A percentile compares a stretch with the other conserved stretches of the same genome.
phyloP scores from a whole-genome alignment of 129 eudicot species.

The Daucus carota region DNA sequence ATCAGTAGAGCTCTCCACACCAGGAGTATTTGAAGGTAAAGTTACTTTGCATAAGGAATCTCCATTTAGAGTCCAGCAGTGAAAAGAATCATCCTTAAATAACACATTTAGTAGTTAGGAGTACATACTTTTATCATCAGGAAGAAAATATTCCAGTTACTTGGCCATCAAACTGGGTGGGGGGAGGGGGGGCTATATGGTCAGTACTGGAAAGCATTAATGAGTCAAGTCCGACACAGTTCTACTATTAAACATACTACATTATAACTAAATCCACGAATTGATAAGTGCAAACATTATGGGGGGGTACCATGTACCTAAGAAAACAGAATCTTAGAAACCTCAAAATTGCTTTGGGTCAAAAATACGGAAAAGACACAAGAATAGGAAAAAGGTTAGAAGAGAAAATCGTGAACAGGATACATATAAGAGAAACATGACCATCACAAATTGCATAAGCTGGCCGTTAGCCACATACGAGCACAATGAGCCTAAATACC shows the following conservation, averaged over 20 bases:
- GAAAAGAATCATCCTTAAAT: slow-evolving; percentile 64
- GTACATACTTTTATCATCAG: not conserved
- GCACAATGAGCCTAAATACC: slow-evolving; percentile 33
- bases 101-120: not conserved
- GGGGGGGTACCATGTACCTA: not conserved
- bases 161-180: no score
- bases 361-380: not conserved
- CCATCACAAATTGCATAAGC: not conserved
- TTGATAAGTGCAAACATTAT: not conserved
- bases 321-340: not conserved
- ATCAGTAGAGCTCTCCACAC: slow-evolving; percentile 51
- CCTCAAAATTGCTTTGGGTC: not conserved
- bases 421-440: not conserved
- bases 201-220: not conserved
- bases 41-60: slow-evolving; percentile 48
- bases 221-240: not conserved
- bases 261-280: not conserved
- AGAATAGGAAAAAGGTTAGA: not conserved
- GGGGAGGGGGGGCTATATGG: no score
- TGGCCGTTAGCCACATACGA: not conserved
- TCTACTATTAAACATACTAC: not conserved
- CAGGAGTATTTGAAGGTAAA: slow-evolving; percentile 61
- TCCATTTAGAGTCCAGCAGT: slow-evolving; percentile 57
- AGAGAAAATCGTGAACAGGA: not conserved
- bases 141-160: no score